phyloP scores from a whole-genome alignment of 768 basidiomycete genomes.

The Termitomyces eurrhizus region DNA sequence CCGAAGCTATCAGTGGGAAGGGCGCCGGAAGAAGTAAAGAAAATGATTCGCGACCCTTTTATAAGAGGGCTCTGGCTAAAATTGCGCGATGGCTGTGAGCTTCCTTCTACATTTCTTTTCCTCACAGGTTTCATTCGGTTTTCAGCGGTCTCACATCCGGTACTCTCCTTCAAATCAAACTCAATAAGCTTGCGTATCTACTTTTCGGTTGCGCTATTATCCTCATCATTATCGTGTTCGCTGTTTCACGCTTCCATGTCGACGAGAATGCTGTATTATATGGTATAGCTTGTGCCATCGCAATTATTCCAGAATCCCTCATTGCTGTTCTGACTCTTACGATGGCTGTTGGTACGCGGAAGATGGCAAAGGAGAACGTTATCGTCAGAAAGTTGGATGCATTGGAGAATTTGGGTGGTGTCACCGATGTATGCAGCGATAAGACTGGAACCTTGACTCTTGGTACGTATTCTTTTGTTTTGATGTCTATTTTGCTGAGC shows the following conservation, averaged over 20 bases:
- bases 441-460: constrained; percentile 62
- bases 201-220: constrained; percentile 32
- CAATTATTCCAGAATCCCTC: constrained; percentile 39
- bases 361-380: constrained; percentile 54
- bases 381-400: constrained; percentile 63
- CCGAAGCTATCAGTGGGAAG: constrained; percentile 29
- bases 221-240: constrained; percentile 34
- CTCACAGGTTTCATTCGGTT: not conserved
- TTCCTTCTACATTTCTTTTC: not conserved
- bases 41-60: constrained; percentile 21
- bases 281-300: constrained; percentile 34
- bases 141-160: constrained; percentile 30
- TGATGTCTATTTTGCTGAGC: not conserved
- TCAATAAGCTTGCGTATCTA: constrained; percentile 31
- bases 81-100: constrained; percentile 24
- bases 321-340: constrained; percentile 53
- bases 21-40: constrained; percentile 8
- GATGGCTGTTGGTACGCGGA: constrained; percentile 52
- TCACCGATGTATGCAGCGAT: constrained; percentile 55
- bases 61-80: constrained; percentile 19
- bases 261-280: constrained; percentile 31
- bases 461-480: constrained; percentile 13
- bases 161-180: constrained; percentile 35
- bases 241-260: constrained; percentile 29
- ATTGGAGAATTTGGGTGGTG: constrained; percentile 57